Evolutionary conservation across 495 filamentous ascomycete genomes (phyloP).

Genomic region (Talaromyces wortmannii): DNA sequence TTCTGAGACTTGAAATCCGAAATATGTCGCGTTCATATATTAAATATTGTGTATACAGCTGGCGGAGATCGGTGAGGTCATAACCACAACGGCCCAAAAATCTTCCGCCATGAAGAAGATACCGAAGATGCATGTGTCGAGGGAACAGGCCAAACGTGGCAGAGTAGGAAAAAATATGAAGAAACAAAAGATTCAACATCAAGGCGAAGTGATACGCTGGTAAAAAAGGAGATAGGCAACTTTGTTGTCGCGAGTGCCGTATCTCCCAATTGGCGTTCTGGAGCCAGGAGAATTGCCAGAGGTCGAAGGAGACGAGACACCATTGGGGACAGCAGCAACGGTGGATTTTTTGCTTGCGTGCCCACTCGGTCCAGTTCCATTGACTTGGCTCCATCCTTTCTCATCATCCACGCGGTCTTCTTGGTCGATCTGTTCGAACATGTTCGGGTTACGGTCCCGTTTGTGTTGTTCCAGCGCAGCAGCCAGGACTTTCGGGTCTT

Average conservation of each 20-base stretch:
- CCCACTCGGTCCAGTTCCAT: conserved; percentile 41
- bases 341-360: conserved; percentile 56
- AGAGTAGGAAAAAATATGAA: background rate
- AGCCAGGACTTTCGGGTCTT: conserved; percentile 64
- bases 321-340: conserved; percentile 57
- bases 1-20: background rate
- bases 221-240: conserved; percentile 97
- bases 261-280: conserved; percentile 54
- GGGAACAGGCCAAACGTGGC: background rate
- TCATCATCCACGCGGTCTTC: conserved; percentile 51
- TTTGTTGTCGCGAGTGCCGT: conserved; percentile 82
- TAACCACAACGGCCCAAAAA: background rate
- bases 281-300: conserved; percentile 44
- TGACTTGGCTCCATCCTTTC: conserved; percentile 81
- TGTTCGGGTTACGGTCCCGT: conserved; percentile 43
- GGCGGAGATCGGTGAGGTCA: background rate
- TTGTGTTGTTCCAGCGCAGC: conserved; percentile 60
- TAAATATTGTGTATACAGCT: background rate
- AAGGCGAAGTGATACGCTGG: conserved; percentile 50
- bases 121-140: background rate
- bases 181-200: background rate
- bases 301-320: conserved; percentile 41
- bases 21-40: background rate
- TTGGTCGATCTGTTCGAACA: conserved; percentile 61
- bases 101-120: background rate